Base-by-base conservation (phyloP, 208 protist species). In the Borovskyia barvae region DNA sequence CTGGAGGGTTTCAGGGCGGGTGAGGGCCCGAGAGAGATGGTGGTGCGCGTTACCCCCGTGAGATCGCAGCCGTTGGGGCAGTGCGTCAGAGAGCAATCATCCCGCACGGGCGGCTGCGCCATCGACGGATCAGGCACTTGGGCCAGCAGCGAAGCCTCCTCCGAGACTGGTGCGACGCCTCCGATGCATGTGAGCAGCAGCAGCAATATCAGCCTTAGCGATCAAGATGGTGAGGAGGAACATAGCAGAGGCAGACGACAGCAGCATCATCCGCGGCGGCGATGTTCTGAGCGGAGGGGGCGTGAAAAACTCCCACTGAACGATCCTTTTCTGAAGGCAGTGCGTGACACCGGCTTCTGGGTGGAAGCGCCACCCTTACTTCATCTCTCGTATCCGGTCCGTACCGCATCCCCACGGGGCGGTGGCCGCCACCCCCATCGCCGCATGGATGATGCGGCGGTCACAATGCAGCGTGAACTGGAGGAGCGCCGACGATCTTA, bases 281-380 rank as follows among this genome's bases (percentile, higher is more conserved):
- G n/a, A n/a, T n/a, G n/a, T n/a, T n/a, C n/a, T n/a, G n/a, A n/a
- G 29, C 26, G 3, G 26, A 12, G 14, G 2, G 15, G 6, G 39
- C 14, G 9, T 2, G 4, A 37, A 2, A 0, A 41, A 3, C 45
- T 42, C 24, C 17, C 22, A 2, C 11, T 17, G 15, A 28, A 37
- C 2, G 47, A 70, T 22, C 35, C 46, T 0, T 58, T 52, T 29
- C 4, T 20, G 6, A 37, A 50, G 6, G 63, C 54, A 6, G 48
- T 63, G 36, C 43, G 32, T 5, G 32, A 6, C 29, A 19, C 37
- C 28, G 11, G 35, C 8, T 39, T 52, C 24, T 50, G 43, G 37
- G 12, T 29, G 5, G 63, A 62, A 41, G 54, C 58, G 20, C 63
- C 63, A 0, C 54, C 47, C 7, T 33, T 70, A 11, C 54, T 70